Base-by-base conservation (phyloP, 495 filamentous ascomycete genomes). In the Acidiella bohemica region DNA sequence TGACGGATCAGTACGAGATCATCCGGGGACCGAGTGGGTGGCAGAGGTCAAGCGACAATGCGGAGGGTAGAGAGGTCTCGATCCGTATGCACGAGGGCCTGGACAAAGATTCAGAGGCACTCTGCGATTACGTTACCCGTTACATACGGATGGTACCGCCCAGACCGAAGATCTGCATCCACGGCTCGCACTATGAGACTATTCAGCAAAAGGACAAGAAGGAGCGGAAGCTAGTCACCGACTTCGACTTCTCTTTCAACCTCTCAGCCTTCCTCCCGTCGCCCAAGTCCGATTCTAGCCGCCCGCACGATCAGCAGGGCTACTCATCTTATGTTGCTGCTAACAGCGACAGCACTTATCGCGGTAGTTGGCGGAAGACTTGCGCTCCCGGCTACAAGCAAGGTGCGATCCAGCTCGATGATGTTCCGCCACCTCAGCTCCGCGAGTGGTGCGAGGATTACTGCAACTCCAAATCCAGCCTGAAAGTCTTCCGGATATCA, bases 371-470 rank as follows among this genome's bases (percentile, higher is more conserved):
- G 27, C 41, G 46, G 27, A 48, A 50, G 38, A 52, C 48, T 19
- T 39, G 49, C 5, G 55, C 49, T 1, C 43, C 49, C 2, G 46
- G 46, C 14, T 49, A 39, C 31, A 53, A 37, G 26, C 35, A 53
- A 23, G n/a, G n/a, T n/a, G 51, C 54, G 26, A 37, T 59, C 25
- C 54, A 59, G 39, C 34, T 48, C 18, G 32, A 18, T n/a, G 44
- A 41, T 20, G 29, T 35, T 1, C 14, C 41, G 9, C 37, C 29
- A 21, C 50, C 49, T 8, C 27, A 42, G 3, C 57, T 77, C 5
- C 46, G 41, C 2, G 68, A 70, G 38, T 77, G 73, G 72, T 75
- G 71, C 46, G 65, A 75, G 30, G 59, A 55, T 18, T 79, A 68
- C 47, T 65, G 62, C 26, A 62, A 67, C 5, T 70, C 66, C 41